Evolutionary conservation across 2,329 filamentous ascomycete genomes (phyloP), one percentile per base, ranked within the genome.

Genomic region (Microdochium paspali): DNA sequence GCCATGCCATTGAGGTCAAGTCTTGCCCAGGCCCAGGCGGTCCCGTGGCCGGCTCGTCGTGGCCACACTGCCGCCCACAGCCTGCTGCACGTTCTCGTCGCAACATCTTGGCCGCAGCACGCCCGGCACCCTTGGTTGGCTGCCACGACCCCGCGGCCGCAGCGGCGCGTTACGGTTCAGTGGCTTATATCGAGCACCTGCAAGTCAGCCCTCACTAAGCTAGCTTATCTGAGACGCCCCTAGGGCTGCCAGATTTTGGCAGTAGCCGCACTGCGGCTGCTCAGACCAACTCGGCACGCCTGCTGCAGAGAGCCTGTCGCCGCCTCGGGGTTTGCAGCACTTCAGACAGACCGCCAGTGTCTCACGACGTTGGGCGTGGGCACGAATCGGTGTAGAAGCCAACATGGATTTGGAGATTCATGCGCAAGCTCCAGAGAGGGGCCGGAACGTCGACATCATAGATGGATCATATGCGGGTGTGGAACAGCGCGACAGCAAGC

Each of bases 381-480:
- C n/a, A n/a, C 31, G 10, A 15, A 9, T 35, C 4, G n/a, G 35
- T 7, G 18, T 20, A 40, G 18, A 20, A 5, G 13, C 35, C 20
- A n/a, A 20, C 23, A 7, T 12, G 18, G 35, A 21, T 7, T 40
- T 40, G 35, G n/a, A 21, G 18, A 21, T 40, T 40, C 18, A 40
- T 40, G 35, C 35, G 35, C 15, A 18, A 9, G 10, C 15, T 18
- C 35, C 6, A 15, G 6, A 4, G 35, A 40, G 18, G 18, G 35
- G 35, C 13, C 13, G 13, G 13, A 18, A 20, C 23, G 23, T 40
- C 35, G 35, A 40, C 35, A 40, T 40, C 35, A 40, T 40, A 20
- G 35, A 40, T 40, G 35, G 31, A 40, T 40, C 35, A 40, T 40
- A 40, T 40, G 35, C 18, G 35, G 35, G 35, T 40, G 35, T 40